These are phyloP conservation scores for Nannochloris sp. DNA, from an alignment of 139 green algal genomes.

Conservation along the genomic window DNA sequence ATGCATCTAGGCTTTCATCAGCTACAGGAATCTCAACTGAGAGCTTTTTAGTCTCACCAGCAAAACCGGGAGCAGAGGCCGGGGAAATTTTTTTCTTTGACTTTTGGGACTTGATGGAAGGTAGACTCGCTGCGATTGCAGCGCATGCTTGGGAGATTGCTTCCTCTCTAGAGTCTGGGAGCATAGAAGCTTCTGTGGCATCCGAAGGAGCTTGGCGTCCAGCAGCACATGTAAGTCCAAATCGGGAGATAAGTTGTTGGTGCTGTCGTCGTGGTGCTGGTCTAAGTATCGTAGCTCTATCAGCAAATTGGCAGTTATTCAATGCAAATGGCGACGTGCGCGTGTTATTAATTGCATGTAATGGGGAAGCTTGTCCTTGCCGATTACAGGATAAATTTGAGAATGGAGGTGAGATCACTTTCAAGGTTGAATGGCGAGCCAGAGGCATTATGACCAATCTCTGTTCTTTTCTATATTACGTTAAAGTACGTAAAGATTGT, in stretches of 20 bases:
- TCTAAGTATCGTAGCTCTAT: neutral
- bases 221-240: neutral
- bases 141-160: conserved; percentile 7
- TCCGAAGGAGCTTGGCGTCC: neutral
- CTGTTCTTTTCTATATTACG: neutral
- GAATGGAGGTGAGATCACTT: neutral
- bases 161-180: conserved; percentile 5
- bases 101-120: neutral
- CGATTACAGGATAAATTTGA: neutral
- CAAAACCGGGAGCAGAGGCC: conserved; percentile 10
- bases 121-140: conserved; percentile 8
- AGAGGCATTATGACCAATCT: neutral
- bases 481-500: neutral
- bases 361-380: neutral
- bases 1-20: neutral
- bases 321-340: neutral
- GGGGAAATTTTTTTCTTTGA: neutral
- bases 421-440: neutral
- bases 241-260: neutral
- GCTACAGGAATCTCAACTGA: conserved; percentile 21
- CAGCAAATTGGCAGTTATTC: neutral
- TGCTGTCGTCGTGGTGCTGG: neutral
- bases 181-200: neutral
- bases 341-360: neutral
- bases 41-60: neutral